Conservation (phyloP, 1,284 basidiomycete species). For the Hortiboletus rubellus region DNA sequence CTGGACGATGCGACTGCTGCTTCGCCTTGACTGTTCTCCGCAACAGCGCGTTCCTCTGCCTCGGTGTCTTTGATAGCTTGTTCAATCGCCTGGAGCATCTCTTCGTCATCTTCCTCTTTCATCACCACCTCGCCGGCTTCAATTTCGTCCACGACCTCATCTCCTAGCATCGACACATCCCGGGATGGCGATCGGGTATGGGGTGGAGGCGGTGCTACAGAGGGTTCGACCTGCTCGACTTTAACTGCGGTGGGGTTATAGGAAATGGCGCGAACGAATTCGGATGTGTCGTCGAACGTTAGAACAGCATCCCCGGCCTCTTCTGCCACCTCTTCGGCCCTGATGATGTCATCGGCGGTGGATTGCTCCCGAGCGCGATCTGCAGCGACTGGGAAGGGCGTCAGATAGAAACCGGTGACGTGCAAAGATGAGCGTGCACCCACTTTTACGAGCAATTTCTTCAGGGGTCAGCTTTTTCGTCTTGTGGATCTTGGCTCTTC, state of each 20-base stretch:
- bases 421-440: conserved; percentile 28
- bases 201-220: conserved; percentile 35
- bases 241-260: conserved; percentile 58
- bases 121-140: conserved; percentile 78
- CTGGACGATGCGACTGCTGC: conserved; percentile 59
- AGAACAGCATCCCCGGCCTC: conserved; percentile 61
- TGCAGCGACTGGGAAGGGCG: conserved; percentile 55
- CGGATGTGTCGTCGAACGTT: conserved; percentile 95
- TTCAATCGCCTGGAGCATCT: conserved; percentile 74
- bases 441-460: conserved; percentile 80
- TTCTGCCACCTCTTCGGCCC: conserved; percentile 63
- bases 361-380: conserved; percentile 57
- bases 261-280: conserved; percentile 91
- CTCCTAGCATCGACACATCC: conserved; percentile 60
- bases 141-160: conserved; percentile 68
- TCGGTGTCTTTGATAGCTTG: conserved; percentile 61
- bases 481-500: conserved; percentile 81
- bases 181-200: conserved; percentile 45
- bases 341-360: conserved; percentile 47
- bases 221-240: conserved; percentile 48
- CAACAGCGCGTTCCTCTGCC: conserved; percentile 47
- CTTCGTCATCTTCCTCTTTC: conserved; percentile 77
- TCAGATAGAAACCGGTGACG: neutral
- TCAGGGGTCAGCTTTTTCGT: conserved; percentile 80
- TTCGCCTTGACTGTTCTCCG: conserved; percentile 33